Percentiles rank a stretch among this genome's conserved stretches.
Evolutionary conservation across 345 rosid genomes (phyloP).

Genomic region (Dimocarpus longan): DNA sequence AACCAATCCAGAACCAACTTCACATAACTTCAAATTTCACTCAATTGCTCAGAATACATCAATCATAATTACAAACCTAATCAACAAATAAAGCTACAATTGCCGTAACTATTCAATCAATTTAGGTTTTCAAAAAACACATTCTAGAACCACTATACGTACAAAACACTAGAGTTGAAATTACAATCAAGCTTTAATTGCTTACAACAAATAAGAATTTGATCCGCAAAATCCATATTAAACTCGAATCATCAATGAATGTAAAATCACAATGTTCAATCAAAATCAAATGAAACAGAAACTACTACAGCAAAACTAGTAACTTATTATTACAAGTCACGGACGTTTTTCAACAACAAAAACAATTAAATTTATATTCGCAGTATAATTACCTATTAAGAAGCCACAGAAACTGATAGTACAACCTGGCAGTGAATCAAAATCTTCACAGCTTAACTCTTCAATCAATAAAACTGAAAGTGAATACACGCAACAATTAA

Average conservation of each 20-base stretch:
- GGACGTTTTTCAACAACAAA: not conserved
- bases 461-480: conserved; percentile 1
- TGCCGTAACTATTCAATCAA: not conserved
- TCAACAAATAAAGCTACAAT: not conserved
- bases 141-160: not conserved
- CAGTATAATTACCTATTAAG: conserved; percentile 16
- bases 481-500: not conserved
- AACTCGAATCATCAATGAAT: not conserved
- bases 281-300: not conserved
- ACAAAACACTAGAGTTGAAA: not conserved
- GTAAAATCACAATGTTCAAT: not conserved
- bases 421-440: not conserved
- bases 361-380: not conserved
- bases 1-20: not conserved
- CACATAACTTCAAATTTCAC: not conserved
- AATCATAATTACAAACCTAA: not conserved
- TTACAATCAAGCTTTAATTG: not conserved
- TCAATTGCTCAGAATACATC: not conserved
- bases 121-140: not conserved
- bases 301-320: not conserved
- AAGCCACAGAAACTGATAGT: conserved; percentile 6
- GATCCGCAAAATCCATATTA: not conserved
- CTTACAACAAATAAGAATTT: not conserved
- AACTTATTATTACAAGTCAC: not conserved
- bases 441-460: conserved; percentile 12